Evolutionary conservation across 2,329 filamentous ascomycete genomes (phyloP).

Genomic region (Diaporthe sp.): DNA sequence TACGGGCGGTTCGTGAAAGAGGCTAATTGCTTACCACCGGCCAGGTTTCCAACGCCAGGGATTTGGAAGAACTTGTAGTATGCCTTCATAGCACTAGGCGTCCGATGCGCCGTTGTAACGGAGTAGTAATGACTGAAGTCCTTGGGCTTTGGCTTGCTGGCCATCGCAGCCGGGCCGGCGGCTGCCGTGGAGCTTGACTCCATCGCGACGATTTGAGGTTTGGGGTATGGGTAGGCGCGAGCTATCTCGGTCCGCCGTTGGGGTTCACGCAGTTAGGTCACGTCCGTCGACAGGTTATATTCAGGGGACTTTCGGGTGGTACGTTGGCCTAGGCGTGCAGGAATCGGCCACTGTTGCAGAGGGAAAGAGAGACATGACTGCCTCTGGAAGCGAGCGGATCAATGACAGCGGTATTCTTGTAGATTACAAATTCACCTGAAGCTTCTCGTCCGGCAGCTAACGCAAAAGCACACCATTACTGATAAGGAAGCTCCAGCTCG

Average conservation of each 20-base stretch:
- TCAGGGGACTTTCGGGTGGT: not conserved
- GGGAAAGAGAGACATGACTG: not conserved
- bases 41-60: slow-evolving; percentile 73
- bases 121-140: slow-evolving; percentile 88
- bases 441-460: slow-evolving; percentile 19
- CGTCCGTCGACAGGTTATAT: not conserved
- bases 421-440: slow-evolving; percentile 38
- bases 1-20: not conserved
- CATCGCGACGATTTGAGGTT: slow-evolving; percentile 24
- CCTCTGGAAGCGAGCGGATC: not conserved
- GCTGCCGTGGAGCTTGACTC: slow-evolving; percentile 32
- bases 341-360: not conserved
- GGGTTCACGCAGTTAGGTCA: not conserved
- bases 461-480: slow-evolving; percentile 17
- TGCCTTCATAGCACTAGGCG: slow-evolving; percentile 78
- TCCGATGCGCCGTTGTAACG: slow-evolving; percentile 74
- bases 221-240: not conserved
- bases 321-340: not conserved
- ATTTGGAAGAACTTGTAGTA: slow-evolving; percentile 89
- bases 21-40: slow-evolving; percentile 65
- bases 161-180: slow-evolving; percentile 42
- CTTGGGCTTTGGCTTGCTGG: slow-evolving; percentile 64
- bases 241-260: not conserved
- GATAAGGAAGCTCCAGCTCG: slow-evolving; percentile 39
- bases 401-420: slow-evolving; percentile 33